Percentiles rank a stretch among this genome's conserved stretches.
phyloP scores from a whole-genome alignment of 805 yeast species.

The Monosporozyma aquatica region DNA sequence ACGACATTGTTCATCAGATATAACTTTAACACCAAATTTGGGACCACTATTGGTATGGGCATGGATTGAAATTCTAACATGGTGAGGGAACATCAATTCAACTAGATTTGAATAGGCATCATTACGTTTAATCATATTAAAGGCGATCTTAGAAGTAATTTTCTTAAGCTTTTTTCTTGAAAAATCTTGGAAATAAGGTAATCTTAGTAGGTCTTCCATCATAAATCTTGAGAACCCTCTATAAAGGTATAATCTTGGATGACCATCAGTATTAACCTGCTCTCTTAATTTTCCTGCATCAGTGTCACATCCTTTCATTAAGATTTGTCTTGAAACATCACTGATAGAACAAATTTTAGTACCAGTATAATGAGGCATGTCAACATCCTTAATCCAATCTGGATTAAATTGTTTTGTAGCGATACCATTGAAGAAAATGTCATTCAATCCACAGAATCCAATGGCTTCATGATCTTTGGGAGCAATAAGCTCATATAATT shows the following conservation, averaged over 20 bases:
- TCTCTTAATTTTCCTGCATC: conserved; percentile 56
- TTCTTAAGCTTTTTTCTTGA: conserved; percentile 45
- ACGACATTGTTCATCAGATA: conserved; percentile 36
- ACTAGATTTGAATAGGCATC: conserved; percentile 59
- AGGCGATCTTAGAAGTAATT: conserved; percentile 44
- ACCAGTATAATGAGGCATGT: conserved; percentile 33
- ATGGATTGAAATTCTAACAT: conserved; percentile 51
- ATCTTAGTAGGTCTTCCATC: conserved; percentile 45
- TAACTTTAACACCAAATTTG: conserved; percentile 46
- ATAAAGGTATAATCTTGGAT: conserved; percentile 44
- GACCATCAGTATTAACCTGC: conserved; percentile 49
- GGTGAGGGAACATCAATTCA: conserved; percentile 50
- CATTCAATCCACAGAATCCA: conserved; percentile 37
- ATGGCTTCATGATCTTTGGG: conserved; percentile 27
- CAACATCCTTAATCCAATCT: conserved; percentile 24
- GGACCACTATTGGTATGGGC: conserved; percentile 54
- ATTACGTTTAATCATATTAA: conserved; percentile 56
- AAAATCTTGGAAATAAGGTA: conserved; percentile 31
- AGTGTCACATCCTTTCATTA: conserved; percentile 40
- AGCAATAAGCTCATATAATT: conserved; percentile 33
- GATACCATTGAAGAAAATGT: conserved; percentile 30
- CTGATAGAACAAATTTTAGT: conserved; percentile 32
- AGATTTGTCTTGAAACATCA: conserved; percentile 33
- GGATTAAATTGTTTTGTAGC: conserved; percentile 22
- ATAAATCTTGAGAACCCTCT: conserved; percentile 53